A percentile compares a stretch with the other conserved stretches of the same genome.
These are phyloP conservation scores for Phaseolus coccineus DNA, from an alignment of 331 rosid species.

Conservation along the genomic window DNA sequence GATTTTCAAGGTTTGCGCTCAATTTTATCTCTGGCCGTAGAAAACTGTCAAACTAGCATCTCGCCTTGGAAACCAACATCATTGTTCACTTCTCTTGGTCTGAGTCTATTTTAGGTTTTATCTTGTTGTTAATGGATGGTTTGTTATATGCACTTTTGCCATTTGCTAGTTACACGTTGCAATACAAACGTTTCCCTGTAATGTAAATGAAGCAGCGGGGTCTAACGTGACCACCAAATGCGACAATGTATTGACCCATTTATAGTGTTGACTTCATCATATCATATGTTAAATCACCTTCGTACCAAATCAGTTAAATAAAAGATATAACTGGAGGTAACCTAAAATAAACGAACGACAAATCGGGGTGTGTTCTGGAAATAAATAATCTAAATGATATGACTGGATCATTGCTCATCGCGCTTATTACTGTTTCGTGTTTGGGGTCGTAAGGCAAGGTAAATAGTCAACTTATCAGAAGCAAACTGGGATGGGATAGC, in stretches of 20 bases:
- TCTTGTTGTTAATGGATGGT: slow-evolving; percentile 15
- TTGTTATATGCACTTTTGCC: slow-evolving; percentile 13
- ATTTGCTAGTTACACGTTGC: background rate
- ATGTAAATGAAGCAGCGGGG: background rate
- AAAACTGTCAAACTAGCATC: slow-evolving; percentile 43
- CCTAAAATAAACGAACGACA: no score
- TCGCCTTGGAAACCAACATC: slow-evolving; percentile 26
- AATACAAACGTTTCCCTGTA: slow-evolving; percentile 24
- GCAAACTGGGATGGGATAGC: no score
- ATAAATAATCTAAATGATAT: no score
- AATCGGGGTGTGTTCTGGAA: no score
- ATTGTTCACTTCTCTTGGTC: background rate
- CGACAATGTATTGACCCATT: background rate
- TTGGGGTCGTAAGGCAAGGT: no score
- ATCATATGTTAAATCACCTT: background rate
- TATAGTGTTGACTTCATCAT: background rate
- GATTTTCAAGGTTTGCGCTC: slow-evolving; percentile 64
- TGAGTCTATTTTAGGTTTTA: background rate
- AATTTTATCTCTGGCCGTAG: slow-evolving; percentile 55
- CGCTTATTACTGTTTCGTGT: background rate
- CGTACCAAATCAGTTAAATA: background rate
- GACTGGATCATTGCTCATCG: background rate
- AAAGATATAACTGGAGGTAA: background rate
- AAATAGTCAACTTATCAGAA: no score
- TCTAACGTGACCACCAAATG: background rate